Evolutionary conservation across 2,329 filamentous ascomycete genomes (phyloP).

Genomic region (Cladosporium sp.): DNA sequence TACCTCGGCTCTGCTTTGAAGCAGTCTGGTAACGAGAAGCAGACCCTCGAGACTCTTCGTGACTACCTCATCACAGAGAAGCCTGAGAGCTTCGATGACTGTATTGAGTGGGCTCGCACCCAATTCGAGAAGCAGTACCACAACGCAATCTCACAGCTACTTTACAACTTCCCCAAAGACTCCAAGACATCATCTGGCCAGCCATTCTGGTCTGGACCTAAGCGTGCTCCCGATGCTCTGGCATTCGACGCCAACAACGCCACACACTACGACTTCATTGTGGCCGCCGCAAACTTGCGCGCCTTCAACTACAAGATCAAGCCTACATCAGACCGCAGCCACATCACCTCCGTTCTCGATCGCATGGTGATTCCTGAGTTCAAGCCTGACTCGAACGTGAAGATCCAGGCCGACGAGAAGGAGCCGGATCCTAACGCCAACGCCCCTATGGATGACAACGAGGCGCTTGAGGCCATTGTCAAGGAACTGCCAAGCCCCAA

Average conservation of each 20-base stretch:
- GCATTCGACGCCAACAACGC: slow-evolving; percentile 83
- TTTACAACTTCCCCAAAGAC: slow-evolving; percentile 98
- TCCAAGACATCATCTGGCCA: slow-evolving; percentile 83
- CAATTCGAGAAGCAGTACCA: slow-evolving; percentile 97
- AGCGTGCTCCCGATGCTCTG: slow-evolving; percentile 88
- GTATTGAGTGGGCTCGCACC: slow-evolving; percentile 89
- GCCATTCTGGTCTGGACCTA: slow-evolving; percentile 96
- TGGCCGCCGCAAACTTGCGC: slow-evolving; percentile 86
- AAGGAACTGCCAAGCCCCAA: slow-evolving; percentile 74
- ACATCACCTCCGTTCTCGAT: slow-evolving; percentile 78
- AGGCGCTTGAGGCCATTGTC: slow-evolving; percentile 73
- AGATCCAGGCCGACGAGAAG: slow-evolving; percentile 94
- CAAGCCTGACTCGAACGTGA: slow-evolving; percentile 82
- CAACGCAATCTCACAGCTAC: slow-evolving; percentile 90
- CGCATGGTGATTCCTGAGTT: slow-evolving; percentile 97
- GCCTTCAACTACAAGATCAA: slow-evolving; percentile 98
- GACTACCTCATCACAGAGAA: slow-evolving; percentile 91
- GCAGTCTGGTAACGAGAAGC: slow-evolving; percentile 92
- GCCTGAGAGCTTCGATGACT: slow-evolving; percentile 90
- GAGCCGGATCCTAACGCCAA: slow-evolving; percentile 88
- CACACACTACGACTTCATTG: slow-evolving; percentile 84
- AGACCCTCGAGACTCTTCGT: slow-evolving; percentile 83
- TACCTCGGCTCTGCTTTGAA: slow-evolving; percentile 85
- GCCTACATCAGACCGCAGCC: slow-evolving; percentile 61
- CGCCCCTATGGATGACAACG: slow-evolving; percentile 62